Evolutionary conservation across 2,329 filamentous ascomycete genomes (phyloP), one percentile per base, ranked within the genome.

Genomic region (Teratosphaeria viscida): DNA sequence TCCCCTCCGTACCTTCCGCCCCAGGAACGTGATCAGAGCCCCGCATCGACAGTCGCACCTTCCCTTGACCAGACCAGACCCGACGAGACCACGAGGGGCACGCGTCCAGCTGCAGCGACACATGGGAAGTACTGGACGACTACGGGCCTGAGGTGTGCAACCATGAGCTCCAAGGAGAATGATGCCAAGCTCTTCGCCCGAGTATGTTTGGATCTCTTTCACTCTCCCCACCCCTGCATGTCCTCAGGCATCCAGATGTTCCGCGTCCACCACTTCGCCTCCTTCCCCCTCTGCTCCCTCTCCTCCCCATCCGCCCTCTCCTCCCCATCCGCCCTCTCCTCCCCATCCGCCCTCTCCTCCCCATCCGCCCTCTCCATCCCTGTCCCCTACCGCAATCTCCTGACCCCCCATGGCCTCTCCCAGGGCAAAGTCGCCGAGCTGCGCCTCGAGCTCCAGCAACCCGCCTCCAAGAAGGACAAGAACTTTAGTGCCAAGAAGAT

Each of bases 391-490:
- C 34, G 11, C 5, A 47, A 63, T 62, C 70, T 64, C 70, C 55
- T 57, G 57, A 56, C 54, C 53, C 54, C 35, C 26, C 27, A 16
- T 54, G 37, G 34, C 26, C 37, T 55, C 55, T 35, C 35, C 79
- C 89, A 99, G 94, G 94, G 94, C 82, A 99, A 99, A 83, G 94
- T 97, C 66, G 92, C 92, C 63, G 94, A 99, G 83, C 82, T 99
- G 72, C 90, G 94, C 74, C 85, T 89, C 73, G 94, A 99, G 80
- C 84, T 99, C 73, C 67, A 68, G 47, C 62, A 63, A 52, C 58
- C 61, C 47, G 90, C 87, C 73, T 88, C 89, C 66, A 96, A 95
- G 81, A 99, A 97, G 80, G 94, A 99, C 79, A 97, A 96, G 83
- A 96, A 95, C 77, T 88, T 90, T 77, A 83, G 87, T 53, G 85